Base-by-base conservation (phyloP, 2,329 filamentous ascomycete genomes). In the Pestalotiopsis sp. region DNA sequence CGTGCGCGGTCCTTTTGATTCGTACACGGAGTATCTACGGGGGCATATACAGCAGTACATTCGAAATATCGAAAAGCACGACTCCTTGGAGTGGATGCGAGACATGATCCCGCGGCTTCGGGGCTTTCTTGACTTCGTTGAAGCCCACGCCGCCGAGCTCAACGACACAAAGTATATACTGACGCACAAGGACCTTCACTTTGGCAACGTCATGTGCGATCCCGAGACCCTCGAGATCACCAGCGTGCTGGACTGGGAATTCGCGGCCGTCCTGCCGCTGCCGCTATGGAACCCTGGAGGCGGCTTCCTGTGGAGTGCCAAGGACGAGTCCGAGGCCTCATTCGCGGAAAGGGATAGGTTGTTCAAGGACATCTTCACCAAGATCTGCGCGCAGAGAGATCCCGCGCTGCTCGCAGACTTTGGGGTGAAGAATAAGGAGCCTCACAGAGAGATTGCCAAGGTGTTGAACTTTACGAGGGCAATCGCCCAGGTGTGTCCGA, bases 101-200 rank as follows among this genome's bases (percentile, higher is more conserved):
- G 72, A 76, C 52, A 14, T 76, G 6, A 38, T 78, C 11, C 76
- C 78, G 2, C 76, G 75, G 1, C 73, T 81, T 4, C 23, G 70
- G 39, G 69, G 70, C 2, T 77, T 81, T 64, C 36, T 71, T 0
- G 57, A 23, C 7, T 52, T 67, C 1, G 60, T 75, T 2, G 14
- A 41, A 3, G n/a, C 20, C 7, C 55, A 23, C 49, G 64, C 65
- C 63, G 52, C 45, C 6, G 58, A 71, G 55, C 71, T 78, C 1
- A 73, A 79, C 68, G 65, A 69, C 3, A 69, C 69, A 3, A 64
- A 57, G 14, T 67, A 74, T 25, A 64, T 76, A 4, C 73, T 82
- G 1, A 77, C 79, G 6, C 81, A 82, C 69, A 79, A 78, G 68
- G 79, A 81, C 69, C 63, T 81, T 58, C 79, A 81, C 67, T 77